Evolutionary conservation across 306 rosid genomes (phyloP), one percentile per base, ranked within the genome.

Genomic region (Vicia sativa): DNA sequence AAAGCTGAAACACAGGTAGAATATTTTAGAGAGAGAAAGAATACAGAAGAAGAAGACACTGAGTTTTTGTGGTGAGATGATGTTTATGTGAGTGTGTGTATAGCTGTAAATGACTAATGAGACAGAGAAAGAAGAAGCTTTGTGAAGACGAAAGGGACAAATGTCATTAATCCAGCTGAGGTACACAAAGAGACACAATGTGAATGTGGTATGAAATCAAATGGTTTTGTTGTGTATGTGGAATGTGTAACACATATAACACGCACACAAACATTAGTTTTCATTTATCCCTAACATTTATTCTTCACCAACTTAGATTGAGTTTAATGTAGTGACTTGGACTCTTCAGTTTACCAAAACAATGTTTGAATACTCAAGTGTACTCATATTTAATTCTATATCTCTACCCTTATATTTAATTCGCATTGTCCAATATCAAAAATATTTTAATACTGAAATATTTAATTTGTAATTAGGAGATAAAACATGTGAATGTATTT

Each of bases 101-200:
- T 34, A 34, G 38, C 38, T 34, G 38, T 29, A 43, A 39, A 68
- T 79, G 73, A 46, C 26, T 19, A 21, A 59, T 64, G 53, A 62
- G 41, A 42, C 1, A 21, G 4, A 41, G 39, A 64, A 14, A 65
- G 64, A 65, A 56, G 65, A 76, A 48, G 75, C 39, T 42, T 63
- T 1, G 71, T 55, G 68, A 26, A 56, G 67, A 59, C 18, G 77
- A 66, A 70, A 79, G 59, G 8, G 77, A 65, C 77, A 79, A 79
- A 74, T 6, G 61, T 2, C 67, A 65, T 15, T 10, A 25, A 18
- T 26, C 19, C 82, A 77, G 70, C 44, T 55, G 19, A 28, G 44
- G 46, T 49, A 37, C 29, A 46, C 50, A 41, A 4, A 60, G 34
- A 9, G 18, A 61, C 9, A 34, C 65, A 1, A n/a, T 57, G 41